These are phyloP conservation scores for Hypoxylon lenormandii DNA, from an alignment of 495 filamentous ascomycete genomes.

Conservation along the genomic window DNA sequence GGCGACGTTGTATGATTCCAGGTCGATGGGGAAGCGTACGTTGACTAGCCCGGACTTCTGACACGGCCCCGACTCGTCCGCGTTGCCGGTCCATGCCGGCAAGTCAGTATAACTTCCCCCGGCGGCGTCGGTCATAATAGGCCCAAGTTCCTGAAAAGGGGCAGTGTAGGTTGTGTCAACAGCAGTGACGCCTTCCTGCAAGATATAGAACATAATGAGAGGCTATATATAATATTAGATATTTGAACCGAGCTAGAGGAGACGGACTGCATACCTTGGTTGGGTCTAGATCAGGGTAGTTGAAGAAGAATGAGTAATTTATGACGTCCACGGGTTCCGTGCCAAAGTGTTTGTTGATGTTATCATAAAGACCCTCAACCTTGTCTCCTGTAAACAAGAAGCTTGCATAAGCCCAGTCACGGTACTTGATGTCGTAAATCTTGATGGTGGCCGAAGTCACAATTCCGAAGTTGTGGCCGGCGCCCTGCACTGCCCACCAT, in stretches of 20 bases:
- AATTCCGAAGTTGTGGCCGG: constrained; percentile 74
- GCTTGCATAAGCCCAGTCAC: constrained; percentile 56
- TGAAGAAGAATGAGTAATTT: constrained; percentile 62
- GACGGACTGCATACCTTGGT: constrained; percentile 14
- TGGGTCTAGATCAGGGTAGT: constrained; percentile 53
- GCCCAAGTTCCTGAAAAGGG: constrained; percentile 58
- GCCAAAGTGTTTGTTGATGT: constrained; percentile 56
- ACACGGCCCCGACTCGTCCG: constrained; percentile 50
- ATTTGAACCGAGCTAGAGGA: not conserved
- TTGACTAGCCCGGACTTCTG: constrained; percentile 57
- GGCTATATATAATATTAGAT: constrained; percentile 44
- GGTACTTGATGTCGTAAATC: constrained; percentile 58
- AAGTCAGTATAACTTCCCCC: constrained; percentile 58
- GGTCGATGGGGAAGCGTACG: constrained; percentile 62
- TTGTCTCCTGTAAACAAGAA: constrained; percentile 60
- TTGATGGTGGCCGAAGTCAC: constrained; percentile 63
- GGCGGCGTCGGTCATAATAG: constrained; percentile 44
- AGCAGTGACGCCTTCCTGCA: constrained; percentile 58
- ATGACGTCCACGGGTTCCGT: constrained; percentile 56
- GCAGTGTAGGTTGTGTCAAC: constrained; percentile 56
- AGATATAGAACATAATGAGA: constrained; percentile 60
- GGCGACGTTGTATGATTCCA: constrained; percentile 55
- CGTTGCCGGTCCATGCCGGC: constrained; percentile 56
- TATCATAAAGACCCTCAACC: constrained; percentile 60
- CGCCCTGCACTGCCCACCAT: constrained; percentile 69